A percentile compares a stretch with the other conserved stretches of the same genome.
Evolutionary conservation across 257 asterid genomes (phyloP).

Genomic region (Handroanthus guayacan): DNA sequence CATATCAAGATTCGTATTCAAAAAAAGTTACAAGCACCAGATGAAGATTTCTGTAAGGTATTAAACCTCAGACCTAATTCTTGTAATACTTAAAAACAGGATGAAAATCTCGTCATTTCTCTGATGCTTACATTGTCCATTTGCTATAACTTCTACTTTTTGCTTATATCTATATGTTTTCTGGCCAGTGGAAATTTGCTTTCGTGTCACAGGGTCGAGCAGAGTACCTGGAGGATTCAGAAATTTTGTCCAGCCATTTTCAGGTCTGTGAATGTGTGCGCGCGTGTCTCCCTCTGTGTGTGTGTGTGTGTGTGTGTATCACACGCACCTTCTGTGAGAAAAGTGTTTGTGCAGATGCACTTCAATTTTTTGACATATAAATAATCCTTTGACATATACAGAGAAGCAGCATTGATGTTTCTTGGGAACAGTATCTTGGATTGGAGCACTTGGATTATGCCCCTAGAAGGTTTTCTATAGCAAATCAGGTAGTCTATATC

Average conservation of each 20-base stretch:
- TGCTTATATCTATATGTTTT: background rate
- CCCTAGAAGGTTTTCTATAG: slow-evolving; percentile 36
- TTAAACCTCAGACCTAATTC: background rate
- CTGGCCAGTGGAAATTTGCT: slow-evolving; percentile 52
- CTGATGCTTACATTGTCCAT: background rate
- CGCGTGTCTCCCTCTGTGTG: no score
- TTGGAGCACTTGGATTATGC: slow-evolving; percentile 45
- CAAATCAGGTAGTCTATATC: slow-evolving; percentile 38
- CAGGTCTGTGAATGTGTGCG: slow-evolving; percentile 43
- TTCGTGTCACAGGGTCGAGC: slow-evolving; percentile 36
- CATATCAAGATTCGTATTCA: slow-evolving; percentile 41
- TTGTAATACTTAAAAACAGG: background rate
- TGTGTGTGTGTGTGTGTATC: no score
- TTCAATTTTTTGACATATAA: slow-evolving; percentile 1
- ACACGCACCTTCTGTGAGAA: background rate
- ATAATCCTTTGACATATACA: slow-evolving; percentile 9
- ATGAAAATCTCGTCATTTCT: background rate
- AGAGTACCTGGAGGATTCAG: slow-evolving; percentile 47
- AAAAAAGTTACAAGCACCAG: slow-evolving; percentile 30
- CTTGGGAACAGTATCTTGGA: slow-evolving; percentile 50
- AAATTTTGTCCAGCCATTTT: slow-evolving; percentile 39
- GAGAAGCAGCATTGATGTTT: slow-evolving; percentile 34
- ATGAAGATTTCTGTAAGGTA: background rate
- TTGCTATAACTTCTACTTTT: background rate
- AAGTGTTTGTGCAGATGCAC: background rate